Evolutionary conservation across 306 rosid species (phyloP), one percentile per base, ranked within the genome.

Genomic region (Begonia masoniana): DNA sequence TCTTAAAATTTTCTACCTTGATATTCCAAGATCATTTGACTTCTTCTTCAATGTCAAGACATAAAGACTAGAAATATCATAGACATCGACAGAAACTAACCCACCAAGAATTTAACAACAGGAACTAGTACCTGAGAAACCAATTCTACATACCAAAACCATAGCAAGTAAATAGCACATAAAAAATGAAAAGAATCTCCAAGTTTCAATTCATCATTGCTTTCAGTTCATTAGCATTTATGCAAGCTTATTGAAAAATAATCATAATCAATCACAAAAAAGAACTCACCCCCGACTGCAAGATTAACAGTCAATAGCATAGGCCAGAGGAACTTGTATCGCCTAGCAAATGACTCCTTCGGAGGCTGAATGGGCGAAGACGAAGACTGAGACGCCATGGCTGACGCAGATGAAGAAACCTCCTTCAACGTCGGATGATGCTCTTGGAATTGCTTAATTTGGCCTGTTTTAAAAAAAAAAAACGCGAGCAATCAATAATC

Each of bases 261-360:
- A 31, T 31, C 39, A 31, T 31, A 31, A 31, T 31, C 39, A 31
- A 6, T 31, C 39, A 31, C 39, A 31, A 31, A 5, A 31, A 31
- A 31, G 8, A 54, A 71, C 31, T 57, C 7, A 91, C 99, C 96
- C 81, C 94, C 96, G 31, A 86, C 65, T 35, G 80, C 93, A 61
- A 91, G 72, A 82, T 86, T 92, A 4, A 79, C 95, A 47, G 88
- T 67, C 79, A 92, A 75, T 47, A 92, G 67, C 78, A 79, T 52
- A 26, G 99, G 96, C 99, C 85, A 83, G 13, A 92, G 55, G 43
- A 65, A 92, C 64, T 72, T 92, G 68, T 79, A 79, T 55, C 96
- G 93, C 42, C 93, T 87, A 26, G 68, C 69, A 76, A 92, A 86
- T 0, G 96, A 69, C 67, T 70, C 87, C 58, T 70, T 85, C 2